Evolutionary conservation across 2,329 filamentous ascomycete species (phyloP).

Genomic region (Cercospora nicotianae): DNA sequence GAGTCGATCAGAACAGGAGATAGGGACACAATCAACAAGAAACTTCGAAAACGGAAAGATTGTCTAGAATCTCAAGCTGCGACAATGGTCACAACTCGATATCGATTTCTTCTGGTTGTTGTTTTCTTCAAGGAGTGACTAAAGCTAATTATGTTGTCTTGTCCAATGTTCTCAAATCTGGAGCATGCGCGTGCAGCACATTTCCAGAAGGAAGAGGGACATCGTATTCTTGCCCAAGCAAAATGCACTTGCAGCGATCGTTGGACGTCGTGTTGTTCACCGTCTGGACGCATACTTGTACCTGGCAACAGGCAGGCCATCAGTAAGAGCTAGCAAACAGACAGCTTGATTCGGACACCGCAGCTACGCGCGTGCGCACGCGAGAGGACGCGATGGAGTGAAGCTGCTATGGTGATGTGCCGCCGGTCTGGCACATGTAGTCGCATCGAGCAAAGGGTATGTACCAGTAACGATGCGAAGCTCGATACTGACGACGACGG

Average conservation of each 20-base stretch:
- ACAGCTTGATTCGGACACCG: neutral
- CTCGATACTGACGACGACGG: constrained; percentile 4
- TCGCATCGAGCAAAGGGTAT: constrained; percentile 1
- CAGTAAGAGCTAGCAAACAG: neutral
- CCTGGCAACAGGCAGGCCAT: neutral
- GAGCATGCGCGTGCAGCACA: neutral
- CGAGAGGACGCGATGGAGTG: neutral
- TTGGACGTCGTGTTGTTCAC: neutral
- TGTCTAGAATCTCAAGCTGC: constrained; percentile 1
- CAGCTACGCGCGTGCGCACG: neutral
- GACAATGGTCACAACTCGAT: neutral
- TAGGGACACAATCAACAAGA: neutral
- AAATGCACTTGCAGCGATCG: neutral
- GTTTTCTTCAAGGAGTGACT: constrained; percentile 17
- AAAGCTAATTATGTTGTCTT: constrained; percentile 13
- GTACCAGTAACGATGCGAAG: neutral
- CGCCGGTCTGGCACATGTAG: neutral
- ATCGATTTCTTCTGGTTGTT: constrained; percentile 19
- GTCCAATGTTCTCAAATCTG: neutral
- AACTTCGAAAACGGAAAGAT: neutral
- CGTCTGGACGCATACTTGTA: neutral
- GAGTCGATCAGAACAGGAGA: neutral
- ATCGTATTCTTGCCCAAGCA: neutral
- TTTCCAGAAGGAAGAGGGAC: neutral
- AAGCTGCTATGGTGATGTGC: neutral